Conservation (phyloP, 164 flowering plant species). For the Chimonanthus praecox region DNA sequence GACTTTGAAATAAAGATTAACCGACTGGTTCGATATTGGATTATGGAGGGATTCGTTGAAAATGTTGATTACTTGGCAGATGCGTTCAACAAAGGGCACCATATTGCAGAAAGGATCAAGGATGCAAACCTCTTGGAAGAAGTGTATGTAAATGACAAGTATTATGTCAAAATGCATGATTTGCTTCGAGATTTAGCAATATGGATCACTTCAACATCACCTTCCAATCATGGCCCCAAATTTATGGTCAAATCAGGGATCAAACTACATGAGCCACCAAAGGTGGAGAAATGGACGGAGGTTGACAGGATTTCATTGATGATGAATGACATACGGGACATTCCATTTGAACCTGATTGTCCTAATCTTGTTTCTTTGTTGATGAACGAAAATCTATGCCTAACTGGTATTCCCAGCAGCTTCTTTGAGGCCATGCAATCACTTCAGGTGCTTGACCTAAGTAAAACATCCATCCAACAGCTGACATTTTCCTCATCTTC, state of each 20-base stretch:
- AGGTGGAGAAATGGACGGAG: background rate
- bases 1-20: background rate
- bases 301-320: slow-evolving; percentile 4
- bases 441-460: slow-evolving; percentile 4
- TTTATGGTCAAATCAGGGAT: background rate
- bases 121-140: background rate
- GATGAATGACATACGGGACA: background rate
- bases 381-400: background rate
- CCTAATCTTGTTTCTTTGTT: background rate
- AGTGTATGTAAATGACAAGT: background rate
- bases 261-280: slow-evolving; percentile 1
- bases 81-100: slow-evolving; percentile 1
- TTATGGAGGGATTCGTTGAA: slow-evolving; percentile 6
- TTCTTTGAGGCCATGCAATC: slow-evolving; percentile 4
- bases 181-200: slow-evolving; percentile 4
- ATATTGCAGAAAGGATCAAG: background rate
- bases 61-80: background rate
- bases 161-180: background rate
- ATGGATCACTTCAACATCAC: background rate
- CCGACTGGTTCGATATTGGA: background rate
- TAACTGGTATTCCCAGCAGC: background rate
- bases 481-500: background rate
- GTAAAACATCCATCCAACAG: background rate
- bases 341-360: background rate
- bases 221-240: background rate